These are phyloP conservation scores for Radiomyces spectabilis DNA, from an alignment of 192 early-diverging fungal species.

Conservation along the genomic window DNA sequence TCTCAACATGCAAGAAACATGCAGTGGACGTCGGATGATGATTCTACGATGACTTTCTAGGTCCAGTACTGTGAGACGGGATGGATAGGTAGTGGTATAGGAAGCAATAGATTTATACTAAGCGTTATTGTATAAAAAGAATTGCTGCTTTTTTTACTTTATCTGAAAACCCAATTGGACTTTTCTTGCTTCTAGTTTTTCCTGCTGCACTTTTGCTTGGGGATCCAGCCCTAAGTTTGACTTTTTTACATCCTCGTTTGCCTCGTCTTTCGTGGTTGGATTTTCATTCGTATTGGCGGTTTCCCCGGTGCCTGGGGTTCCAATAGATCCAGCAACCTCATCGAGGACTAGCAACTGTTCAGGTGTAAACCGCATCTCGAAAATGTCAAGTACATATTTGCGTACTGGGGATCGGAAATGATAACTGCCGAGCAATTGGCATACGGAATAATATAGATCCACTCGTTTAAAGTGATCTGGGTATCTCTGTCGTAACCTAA, in stretches of 20 bases:
- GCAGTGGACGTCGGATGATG: too few species aligned
- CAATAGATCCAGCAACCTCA: conserved; percentile 1
- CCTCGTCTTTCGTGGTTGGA: too few species aligned
- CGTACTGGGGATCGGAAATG: conserved; percentile 68
- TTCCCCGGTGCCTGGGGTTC: not conserved
- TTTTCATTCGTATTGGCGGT: too few species aligned
- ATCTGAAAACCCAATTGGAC: conserved; percentile 7
- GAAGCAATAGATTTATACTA: too few species aligned
- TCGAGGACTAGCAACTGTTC: conserved; percentile 38
- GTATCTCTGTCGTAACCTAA: conserved; percentile 52
- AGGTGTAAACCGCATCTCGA: conserved; percentile 57
- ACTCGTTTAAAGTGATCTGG: conserved; percentile 49
- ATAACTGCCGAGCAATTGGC: conserved; percentile 55
- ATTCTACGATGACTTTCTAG: too few species aligned
- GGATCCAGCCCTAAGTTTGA: too few species aligned
- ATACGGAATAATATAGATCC: conserved; percentile 49
- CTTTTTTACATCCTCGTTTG: conserved; percentile 8
- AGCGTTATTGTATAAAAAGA: too few species aligned
- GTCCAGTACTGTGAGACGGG: too few species aligned
- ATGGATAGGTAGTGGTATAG: too few species aligned
- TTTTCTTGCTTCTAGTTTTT: conserved; percentile 6
- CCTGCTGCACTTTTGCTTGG: not conserved
- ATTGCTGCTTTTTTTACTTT: not conserved
- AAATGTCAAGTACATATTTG: conserved; percentile 66
- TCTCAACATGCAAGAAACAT: too few species aligned